phyloP scores from a whole-genome alignment of 1,284 basidiomycete species.

The Tremellales sp. region DNA sequence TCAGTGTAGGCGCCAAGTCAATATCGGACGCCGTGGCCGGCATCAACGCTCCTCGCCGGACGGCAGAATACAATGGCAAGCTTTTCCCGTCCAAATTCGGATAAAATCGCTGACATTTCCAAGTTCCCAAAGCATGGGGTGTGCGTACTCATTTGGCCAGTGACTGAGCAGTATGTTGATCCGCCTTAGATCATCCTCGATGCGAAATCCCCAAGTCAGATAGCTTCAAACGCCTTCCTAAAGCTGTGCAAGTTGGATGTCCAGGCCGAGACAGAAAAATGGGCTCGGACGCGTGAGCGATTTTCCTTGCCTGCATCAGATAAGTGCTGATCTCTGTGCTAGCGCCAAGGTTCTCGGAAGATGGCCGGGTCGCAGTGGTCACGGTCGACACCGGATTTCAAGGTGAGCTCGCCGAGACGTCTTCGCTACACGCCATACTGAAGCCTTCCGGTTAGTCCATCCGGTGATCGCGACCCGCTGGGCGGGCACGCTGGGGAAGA shows the following conservation, averaged over 20 bases:
- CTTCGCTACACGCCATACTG: neutral
- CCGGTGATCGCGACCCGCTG: constrained; percentile 49
- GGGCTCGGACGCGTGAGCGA: constrained; percentile 32
- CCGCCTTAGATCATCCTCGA: constrained; percentile 29
- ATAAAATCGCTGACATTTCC: neutral
- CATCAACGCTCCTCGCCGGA: constrained; percentile 40
- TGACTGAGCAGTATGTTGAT: neutral
- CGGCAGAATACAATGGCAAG: constrained; percentile 44
- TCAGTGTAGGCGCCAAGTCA: constrained; percentile 29
- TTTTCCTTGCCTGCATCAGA: too few species aligned
- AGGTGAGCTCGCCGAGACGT: constrained; percentile 20
- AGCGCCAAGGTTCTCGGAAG: constrained; percentile 38
- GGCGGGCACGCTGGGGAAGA: constrained; percentile 42
- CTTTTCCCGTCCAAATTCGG: neutral
- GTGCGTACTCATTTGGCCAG: constrained; percentile 13
- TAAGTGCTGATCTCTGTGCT: neutral
- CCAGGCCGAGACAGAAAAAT: constrained; percentile 32
- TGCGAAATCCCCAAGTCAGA: constrained; percentile 21
- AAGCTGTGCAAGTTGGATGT: constrained; percentile 42
- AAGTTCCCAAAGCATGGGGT: constrained; percentile 43
- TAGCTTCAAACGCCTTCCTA: constrained; percentile 36
- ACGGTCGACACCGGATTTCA: constrained; percentile 44
- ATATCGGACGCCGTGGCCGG: constrained; percentile 38
- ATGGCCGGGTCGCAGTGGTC: constrained; percentile 38
- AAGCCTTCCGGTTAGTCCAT: constrained; percentile 30